Percentiles rank a stretch among this genome's conserved stretches.
phyloP scores from a whole-genome alignment of 2,329 filamentous ascomycete species.

The Microascus cirrosus region DNA sequence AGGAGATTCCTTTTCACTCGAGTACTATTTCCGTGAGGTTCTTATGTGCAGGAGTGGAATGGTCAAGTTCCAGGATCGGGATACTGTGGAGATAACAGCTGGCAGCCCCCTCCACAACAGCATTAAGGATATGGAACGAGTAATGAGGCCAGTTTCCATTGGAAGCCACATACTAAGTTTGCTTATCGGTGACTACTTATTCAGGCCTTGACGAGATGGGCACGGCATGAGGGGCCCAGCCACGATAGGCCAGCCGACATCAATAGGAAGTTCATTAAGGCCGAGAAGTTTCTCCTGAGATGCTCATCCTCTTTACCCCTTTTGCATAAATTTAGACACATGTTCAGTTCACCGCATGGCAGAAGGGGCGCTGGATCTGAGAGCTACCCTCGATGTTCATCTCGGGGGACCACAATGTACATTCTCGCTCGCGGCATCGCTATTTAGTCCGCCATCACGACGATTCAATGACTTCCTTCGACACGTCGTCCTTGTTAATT shows the following conservation, averaged over 20 bases:
- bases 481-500: slow-evolving; percentile 73
- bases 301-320: neutral
- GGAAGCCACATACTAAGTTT: too few relatives aligned
- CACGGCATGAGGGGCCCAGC: too few relatives aligned
- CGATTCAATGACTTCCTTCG: slow-evolving; percentile 43
- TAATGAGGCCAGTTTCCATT: too few relatives aligned
- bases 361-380: neutral
- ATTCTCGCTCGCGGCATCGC: neutral
- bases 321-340: neutral
- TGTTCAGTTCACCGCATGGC: neutral
- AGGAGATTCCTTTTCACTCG: too few relatives aligned
- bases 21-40: too few relatives aligned
- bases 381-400: neutral
- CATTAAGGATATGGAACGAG: too few relatives aligned
- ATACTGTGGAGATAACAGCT: too few relatives aligned
- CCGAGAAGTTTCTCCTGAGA: neutral
- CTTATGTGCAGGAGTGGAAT: too few relatives aligned
- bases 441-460: slow-evolving; percentile 7
- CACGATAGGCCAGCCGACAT: neutral
- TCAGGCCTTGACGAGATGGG: too few relatives aligned
- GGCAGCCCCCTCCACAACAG: too few relatives aligned
- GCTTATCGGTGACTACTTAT: too few relatives aligned
- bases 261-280: neutral
- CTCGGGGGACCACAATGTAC: neutral
- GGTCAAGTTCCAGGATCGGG: too few relatives aligned